phyloP scores from a whole-genome alignment of 2,329 filamentous ascomycete genomes.

The Dothiorella sarmentorum region DNA sequence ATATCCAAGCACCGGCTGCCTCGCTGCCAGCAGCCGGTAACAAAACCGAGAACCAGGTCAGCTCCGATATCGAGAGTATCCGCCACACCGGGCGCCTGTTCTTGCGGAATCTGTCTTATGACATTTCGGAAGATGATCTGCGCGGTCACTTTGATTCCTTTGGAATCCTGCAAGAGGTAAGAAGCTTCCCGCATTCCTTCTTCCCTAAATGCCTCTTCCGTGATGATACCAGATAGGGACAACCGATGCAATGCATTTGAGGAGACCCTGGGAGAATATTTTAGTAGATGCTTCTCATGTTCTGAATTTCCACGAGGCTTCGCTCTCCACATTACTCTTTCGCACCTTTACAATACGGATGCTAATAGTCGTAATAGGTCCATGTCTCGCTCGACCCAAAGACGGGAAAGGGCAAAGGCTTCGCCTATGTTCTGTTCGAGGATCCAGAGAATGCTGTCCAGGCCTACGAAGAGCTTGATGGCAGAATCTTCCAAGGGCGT shows the following conservation, averaged over 20 bases:
- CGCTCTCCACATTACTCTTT: neutral
- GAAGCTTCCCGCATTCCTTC: conserved; percentile 37
- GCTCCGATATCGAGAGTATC: conserved; percentile 52
- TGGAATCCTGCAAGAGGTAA: conserved; percentile 83
- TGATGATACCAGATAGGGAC: conserved; percentile 99
- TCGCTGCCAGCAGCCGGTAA: conserved; percentile 34
- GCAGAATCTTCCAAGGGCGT: conserved; percentile 85
- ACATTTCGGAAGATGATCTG: conserved; percentile 72
- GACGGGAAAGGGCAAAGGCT: conserved; percentile 77
- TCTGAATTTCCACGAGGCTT: conserved; percentile 55
- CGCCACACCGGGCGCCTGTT: conserved; percentile 75
- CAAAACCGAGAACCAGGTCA: conserved; percentile 44
- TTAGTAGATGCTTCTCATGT: conserved; percentile 99
- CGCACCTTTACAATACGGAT: conserved; percentile 20
- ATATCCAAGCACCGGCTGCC: neutral
- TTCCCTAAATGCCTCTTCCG: conserved; percentile 27
- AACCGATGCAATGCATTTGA: conserved; percentile 96
- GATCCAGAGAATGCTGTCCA: conserved; percentile 69
- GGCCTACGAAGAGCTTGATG: conserved; percentile 77
- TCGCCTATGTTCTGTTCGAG: conserved; percentile 78
- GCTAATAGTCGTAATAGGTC: conserved; percentile 57
- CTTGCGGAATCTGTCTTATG: conserved; percentile 83
- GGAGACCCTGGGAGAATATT: conserved; percentile 90
- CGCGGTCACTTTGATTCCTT: conserved; percentile 67
- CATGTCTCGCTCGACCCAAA: conserved; percentile 74